Conservation (phyloP, 352 stramenopile genomes). For the Saprolegnia parasitica region DNA sequence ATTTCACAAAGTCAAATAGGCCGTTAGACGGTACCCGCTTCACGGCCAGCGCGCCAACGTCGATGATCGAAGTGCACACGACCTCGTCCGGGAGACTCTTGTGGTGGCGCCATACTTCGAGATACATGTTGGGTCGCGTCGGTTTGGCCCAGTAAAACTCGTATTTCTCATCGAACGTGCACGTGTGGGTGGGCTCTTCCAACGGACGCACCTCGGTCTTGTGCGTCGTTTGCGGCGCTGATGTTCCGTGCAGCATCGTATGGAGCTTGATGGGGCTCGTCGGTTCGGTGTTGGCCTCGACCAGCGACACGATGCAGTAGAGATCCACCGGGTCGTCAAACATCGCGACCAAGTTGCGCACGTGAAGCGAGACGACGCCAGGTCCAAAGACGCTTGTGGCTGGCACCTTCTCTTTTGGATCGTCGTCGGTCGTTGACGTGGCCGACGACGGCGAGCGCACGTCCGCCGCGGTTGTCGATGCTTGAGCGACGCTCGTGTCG, state of each 20-base stretch:
- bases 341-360: constrained; percentile 8
- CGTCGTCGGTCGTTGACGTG: neutral
- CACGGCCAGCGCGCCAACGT: neutral
- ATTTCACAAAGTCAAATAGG: neutral
- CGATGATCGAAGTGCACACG: neutral
- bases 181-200: neutral
- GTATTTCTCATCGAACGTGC: constrained; percentile 24
- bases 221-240: constrained; percentile 10
- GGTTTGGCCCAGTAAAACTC: constrained; percentile 27
- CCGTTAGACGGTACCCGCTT: neutral
- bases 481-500: neutral
- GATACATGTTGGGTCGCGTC: neutral
- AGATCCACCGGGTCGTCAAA: constrained; percentile 1
- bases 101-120: constrained; percentile 25
- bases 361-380: constrained; percentile 23
- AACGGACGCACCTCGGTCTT: constrained; percentile 23
- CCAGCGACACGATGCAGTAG: constrained; percentile 20
- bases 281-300: neutral
- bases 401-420: neutral
- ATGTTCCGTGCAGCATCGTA: neutral
- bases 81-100: constrained; percentile 15
- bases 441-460: neutral
- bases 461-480: neutral
- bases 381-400: constrained; percentile 25
- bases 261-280: neutral